Evolutionary conservation across 495 filamentous ascomycete species (phyloP).

Genomic region (Pseudoneurospora amorphoporcata): DNA sequence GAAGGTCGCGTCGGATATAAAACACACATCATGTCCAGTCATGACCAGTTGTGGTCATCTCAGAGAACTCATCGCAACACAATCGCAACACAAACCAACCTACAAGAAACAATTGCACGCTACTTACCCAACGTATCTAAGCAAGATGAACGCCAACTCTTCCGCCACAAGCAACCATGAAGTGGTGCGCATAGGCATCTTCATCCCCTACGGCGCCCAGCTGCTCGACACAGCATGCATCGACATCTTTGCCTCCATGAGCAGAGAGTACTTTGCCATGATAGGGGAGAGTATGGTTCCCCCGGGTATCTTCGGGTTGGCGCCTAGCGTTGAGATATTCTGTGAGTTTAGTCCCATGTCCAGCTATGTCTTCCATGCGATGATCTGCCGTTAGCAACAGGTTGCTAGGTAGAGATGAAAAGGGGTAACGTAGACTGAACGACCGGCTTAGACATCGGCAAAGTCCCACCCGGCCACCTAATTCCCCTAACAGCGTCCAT

Average conservation of each 20-base stretch:
- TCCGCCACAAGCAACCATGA: not conserved
- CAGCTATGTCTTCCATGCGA: not conserved
- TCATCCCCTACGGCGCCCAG: slow-evolving; percentile 33
- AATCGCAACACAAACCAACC: not conserved
- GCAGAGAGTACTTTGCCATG: slow-evolving; percentile 32
- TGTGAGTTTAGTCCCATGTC: slow-evolving; percentile 5
- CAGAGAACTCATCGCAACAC: not conserved
- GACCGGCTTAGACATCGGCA: slow-evolving; percentile 27
- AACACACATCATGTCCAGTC: not conserved
- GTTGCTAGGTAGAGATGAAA: not conserved
- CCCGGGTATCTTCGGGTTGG: slow-evolving; percentile 23
- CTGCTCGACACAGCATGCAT: slow-evolving; percentile 40
- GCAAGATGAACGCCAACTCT: not conserved
- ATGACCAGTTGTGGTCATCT: not conserved
- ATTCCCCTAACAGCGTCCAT: slow-evolving; percentile 28
- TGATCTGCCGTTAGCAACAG: not conserved
- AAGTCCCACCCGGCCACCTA: slow-evolving; percentile 14
- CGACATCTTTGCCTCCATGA: slow-evolving; percentile 38
- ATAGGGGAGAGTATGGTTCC: slow-evolving; percentile 19
- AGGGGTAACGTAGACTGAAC: not conserved
- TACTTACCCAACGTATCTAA: not conserved
- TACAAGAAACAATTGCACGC: not conserved
- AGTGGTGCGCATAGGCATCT: slow-evolving; percentile 33
- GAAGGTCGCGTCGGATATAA: not conserved
- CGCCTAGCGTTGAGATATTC: slow-evolving; percentile 30